phyloP scores from a whole-genome alignment of 177 flowering plant genomes.

The Vitis hybrid region DNA sequence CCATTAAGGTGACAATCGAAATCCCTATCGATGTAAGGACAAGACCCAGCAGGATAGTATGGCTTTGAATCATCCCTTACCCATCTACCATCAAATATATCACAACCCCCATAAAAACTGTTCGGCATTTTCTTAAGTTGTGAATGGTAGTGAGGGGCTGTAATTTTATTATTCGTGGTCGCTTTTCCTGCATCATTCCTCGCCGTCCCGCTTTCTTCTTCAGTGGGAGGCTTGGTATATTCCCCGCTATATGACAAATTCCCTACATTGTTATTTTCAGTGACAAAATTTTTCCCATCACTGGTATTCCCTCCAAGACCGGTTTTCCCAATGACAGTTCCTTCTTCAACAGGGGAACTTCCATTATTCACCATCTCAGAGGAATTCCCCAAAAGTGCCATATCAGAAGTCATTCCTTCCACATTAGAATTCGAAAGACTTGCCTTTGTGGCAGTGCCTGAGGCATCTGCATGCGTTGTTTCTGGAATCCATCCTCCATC shows the following conservation, averaged over 20 bases:
- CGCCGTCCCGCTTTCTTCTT: constrained; percentile 11
- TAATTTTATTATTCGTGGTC: not conserved
- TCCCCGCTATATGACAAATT: constrained; percentile 10
- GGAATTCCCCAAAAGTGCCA: constrained; percentile 22
- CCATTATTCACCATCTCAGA: constrained; percentile 17
- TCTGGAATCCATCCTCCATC: not conserved
- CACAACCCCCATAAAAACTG: constrained; percentile 42
- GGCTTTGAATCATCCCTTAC: constrained; percentile 74
- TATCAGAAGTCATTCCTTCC: constrained; percentile 11
- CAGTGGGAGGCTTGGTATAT: constrained; percentile 1
- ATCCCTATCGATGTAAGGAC: constrained; percentile 73
- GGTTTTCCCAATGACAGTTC: not conserved
- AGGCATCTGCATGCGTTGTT: constrained; percentile 6
- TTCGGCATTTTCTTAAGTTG: constrained; percentile 1
- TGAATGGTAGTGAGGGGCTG: constrained; percentile 9
- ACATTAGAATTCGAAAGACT: constrained; percentile 3
- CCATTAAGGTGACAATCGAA: constrained; percentile 76
- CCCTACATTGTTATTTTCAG: constrained; percentile 7
- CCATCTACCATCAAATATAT: constrained; percentile 82
- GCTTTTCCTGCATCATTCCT: not conserved
- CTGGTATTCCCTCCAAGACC: not conserved
- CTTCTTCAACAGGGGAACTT: constrained; percentile 13
- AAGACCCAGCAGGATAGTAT: constrained; percentile 75
- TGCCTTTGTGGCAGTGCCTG: constrained; percentile 5
- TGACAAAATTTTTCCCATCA: not conserved